phyloP scores from a whole-genome alignment of 805 yeast genomes.

The Wickerhamomyces alni region DNA sequence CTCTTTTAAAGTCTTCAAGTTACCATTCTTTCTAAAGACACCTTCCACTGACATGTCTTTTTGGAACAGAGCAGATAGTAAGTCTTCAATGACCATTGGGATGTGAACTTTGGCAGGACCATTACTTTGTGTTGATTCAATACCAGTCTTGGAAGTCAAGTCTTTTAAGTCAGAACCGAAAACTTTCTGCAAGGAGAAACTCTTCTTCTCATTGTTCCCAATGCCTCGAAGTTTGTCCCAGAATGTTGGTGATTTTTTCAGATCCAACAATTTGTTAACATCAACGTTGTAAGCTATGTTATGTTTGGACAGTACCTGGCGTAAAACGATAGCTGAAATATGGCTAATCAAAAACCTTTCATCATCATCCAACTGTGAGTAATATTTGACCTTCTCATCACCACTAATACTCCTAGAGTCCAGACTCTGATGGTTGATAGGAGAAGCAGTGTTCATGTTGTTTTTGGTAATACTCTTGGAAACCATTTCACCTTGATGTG shows the following conservation, averaged over 20 bases:
- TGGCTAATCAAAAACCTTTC: constrained; percentile 58
- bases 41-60: constrained; percentile 97
- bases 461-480: constrained; percentile 15
- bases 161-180: constrained; percentile 75
- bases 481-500: constrained; percentile 18
- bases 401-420: constrained; percentile 3
- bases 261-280: constrained; percentile 22
- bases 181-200: constrained; percentile 35
- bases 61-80: constrained; percentile 74
- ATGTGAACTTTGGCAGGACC: constrained; percentile 76
- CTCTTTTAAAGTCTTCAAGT: constrained; percentile 73
- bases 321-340: constrained; percentile 49
- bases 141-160: constrained; percentile 65
- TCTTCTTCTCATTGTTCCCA: constrained; percentile 21
- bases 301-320: constrained; percentile 21
- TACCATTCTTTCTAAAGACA: constrained; percentile 92
- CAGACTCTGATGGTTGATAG: constrained; percentile 7
- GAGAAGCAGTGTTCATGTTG: constrained; percentile 10
- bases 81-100: constrained; percentile 83
- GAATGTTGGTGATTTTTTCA: constrained; percentile 31
- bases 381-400: constrained; percentile 40
- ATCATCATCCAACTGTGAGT: constrained; percentile 52
- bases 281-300: constrained; percentile 34
- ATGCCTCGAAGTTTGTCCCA: constrained; percentile 36
- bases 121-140: constrained; percentile 77